A percentile compares a stretch with the other conserved stretches of the same genome.
Conservation (phyloP, 139 green algal genomes). For the Haematococcus sp. region DNA sequence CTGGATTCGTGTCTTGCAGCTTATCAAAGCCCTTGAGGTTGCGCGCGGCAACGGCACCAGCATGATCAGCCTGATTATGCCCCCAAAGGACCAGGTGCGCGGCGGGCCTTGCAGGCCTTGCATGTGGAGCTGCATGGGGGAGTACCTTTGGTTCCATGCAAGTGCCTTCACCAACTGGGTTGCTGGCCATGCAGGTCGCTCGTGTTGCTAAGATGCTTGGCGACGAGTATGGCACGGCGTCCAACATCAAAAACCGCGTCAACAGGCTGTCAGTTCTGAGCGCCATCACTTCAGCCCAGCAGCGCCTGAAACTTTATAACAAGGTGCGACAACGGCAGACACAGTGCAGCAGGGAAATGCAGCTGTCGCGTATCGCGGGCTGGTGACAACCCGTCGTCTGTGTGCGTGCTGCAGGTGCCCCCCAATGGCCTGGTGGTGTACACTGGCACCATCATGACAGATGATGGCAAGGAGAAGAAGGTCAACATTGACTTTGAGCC, state of each 20-base stretch:
- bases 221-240: conserved; percentile 97
- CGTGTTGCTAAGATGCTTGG: conserved; percentile 95
- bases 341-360: background rate
- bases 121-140: background rate
- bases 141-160: background rate
- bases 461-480: conserved; percentile 96
- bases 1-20: no score
- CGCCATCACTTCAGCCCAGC: conserved; percentile 97
- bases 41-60: conserved; percentile 94
- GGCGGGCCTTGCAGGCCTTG: background rate
- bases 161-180: conserved; percentile 2
- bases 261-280: conserved; percentile 96
- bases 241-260: conserved; percentile 99
- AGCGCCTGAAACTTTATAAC: conserved; percentile 95
- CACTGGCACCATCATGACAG: conserved; percentile 96
- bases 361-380: background rate
- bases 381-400: background rate
- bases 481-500: conserved; percentile 99
- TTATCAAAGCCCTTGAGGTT: conserved; percentile 86
- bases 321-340: conserved; percentile 43
- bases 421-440: conserved; percentile 97
- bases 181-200: conserved; percentile 52
- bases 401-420: conserved; percentile 69
- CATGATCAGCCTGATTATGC: conserved; percentile 99
- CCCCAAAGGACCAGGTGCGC: conserved; percentile 92